A percentile compares a stretch with the other conserved stretches of the same genome.
phyloP scores from a whole-genome alignment of 2,329 filamentous ascomycete species.

The Penicillium sp. region DNA sequence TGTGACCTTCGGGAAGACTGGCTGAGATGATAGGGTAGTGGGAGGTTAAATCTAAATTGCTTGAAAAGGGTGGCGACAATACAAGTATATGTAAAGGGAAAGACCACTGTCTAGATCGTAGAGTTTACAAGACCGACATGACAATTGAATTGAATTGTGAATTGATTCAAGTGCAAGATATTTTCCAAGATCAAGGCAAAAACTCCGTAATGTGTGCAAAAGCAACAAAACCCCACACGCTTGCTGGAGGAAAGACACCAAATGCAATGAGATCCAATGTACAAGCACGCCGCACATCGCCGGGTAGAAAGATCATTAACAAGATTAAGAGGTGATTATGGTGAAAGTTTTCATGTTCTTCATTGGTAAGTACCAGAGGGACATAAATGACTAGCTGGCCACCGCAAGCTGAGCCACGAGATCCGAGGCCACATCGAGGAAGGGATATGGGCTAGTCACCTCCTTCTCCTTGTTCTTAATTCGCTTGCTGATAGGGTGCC shows the following conservation, averaged over 20 bases:
- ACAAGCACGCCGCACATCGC: slow-evolving; percentile 12
- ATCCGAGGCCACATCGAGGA: slow-evolving; percentile 88
- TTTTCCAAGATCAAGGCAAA: slow-evolving; percentile 3
- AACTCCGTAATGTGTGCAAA: slow-evolving; percentile 18
- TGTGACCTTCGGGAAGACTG: no score
- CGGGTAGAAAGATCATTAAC: slow-evolving; percentile 9
- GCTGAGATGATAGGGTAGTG: no score
- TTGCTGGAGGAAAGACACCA: slow-evolving; percentile 18
- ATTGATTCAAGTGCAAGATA: neutral
- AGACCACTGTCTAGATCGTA: no score
- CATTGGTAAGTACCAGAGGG: slow-evolving; percentile 1
- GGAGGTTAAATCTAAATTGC: no score
- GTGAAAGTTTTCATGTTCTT: slow-evolving; percentile 15
- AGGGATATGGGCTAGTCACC: slow-evolving; percentile 92
- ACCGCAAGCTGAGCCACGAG: slow-evolving; percentile 93
- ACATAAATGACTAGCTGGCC: slow-evolving; percentile 58
- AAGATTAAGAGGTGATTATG: slow-evolving; percentile 10
- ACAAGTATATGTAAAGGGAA: no score
- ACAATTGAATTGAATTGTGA: neutral
- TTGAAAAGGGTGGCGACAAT: no score
- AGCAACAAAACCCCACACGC: slow-evolving; percentile 14
- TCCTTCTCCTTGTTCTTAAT: slow-evolving; percentile 81
- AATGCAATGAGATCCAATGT: slow-evolving; percentile 22
- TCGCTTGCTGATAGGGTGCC: slow-evolving; percentile 54
- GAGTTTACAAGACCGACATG: no score